Base-by-base conservation (phyloP, 1,139 yeast species). In the Yamadazyma kanchanaburiensis region DNA sequence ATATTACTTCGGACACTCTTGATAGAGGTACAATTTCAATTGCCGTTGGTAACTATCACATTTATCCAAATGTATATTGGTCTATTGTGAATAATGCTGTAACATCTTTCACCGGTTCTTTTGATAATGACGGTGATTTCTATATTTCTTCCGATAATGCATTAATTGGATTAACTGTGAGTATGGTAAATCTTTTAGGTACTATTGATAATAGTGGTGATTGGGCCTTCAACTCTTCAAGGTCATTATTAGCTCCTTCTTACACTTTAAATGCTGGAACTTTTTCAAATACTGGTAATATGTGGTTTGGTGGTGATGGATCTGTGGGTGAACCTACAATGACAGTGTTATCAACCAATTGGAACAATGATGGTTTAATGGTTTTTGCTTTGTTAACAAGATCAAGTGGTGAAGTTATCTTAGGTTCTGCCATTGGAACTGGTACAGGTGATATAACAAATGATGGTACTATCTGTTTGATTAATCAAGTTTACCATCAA, bases 21-120 rank as follows among this genome's bases (percentile, higher is more conserved):
- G 28, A 30, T 6, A 33, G 37, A 27, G 53, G 49, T 11, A 34
- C 53, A 14, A 28, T 53, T 14, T 28, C 35, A 21, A 28, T 48
- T 20, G 15, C 24, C n/a, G 31, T 24, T 4, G 29, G 30, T 4
- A 13, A 24, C 15, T 24, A 25, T 12, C 28, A 30, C 15, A 30
- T 33, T 12, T 12, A 13, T n/a, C 40, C 49, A 1, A 55, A 51
- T 24, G 58, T 46, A 9, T 53, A 48, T 33, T 59, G 55, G 53
- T 55, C 64, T 12, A 53, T 59, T 18, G 38, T 58, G 25, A 40
- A 57, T 34, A 55, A 55, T 34, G 48, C 52, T 17, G 20, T 46
- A 19, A 36, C 53, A 5, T 30, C 48, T 5, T 42, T 58, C 25
- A 40, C 40, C 15, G 60, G 62, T 11, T 30, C 34, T 21, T 41